phyloP scores from a whole-genome alignment of 2,329 filamentous ascomycete genomes.

The Pyricularia sp. region DNA sequence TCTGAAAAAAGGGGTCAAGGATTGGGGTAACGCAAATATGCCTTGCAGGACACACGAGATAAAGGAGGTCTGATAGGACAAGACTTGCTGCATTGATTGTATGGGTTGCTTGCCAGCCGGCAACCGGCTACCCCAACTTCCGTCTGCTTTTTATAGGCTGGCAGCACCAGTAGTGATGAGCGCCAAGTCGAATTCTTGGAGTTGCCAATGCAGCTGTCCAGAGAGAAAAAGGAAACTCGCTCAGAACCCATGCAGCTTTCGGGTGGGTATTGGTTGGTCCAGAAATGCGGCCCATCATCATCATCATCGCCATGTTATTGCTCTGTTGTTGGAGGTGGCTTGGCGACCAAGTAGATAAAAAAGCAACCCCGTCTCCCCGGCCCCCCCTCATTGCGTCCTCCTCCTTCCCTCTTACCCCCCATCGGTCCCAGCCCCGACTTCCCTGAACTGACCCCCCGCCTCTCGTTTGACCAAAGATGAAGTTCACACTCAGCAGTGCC shows the following conservation, averaged over 20 bases:
- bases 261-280: background rate
- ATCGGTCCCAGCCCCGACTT: background rate
- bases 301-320: background rate
- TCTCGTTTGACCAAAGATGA: constrained; percentile 1
- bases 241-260: background rate
- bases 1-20: background rate
- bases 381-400: background rate
- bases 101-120: background rate
- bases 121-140: background rate
- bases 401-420: background rate
- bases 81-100: background rate
- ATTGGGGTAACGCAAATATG: background rate
- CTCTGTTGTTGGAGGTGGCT: background rate
- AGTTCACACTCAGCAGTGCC: constrained; percentile 1
- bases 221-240: background rate
- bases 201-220: background rate
- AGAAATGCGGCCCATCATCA: background rate
- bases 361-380: background rate
- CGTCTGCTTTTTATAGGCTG: background rate
- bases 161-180: background rate
- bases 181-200: background rate
- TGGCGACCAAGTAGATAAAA: background rate
- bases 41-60: background rate
- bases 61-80: background rate
- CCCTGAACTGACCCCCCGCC: background rate